phyloP scores from a whole-genome alignment of 306 rosid species.

The Quercus alba region DNA sequence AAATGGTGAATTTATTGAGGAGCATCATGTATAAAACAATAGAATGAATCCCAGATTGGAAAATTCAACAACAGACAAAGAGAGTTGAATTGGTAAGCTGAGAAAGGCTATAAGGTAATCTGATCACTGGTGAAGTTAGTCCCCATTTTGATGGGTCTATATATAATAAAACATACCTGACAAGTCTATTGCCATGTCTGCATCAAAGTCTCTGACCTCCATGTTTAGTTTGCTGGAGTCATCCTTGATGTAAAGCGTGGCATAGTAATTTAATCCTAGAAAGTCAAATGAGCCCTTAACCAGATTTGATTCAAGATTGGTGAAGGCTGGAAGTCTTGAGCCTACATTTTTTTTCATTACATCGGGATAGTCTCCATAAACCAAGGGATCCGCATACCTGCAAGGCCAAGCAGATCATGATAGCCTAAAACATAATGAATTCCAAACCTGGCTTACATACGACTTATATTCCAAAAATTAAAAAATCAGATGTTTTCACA shows the following conservation, averaged over 20 bases:
- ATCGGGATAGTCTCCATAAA: slow-evolving; percentile 63
- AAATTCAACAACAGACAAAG: background rate
- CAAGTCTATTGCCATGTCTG: slow-evolving; percentile 31
- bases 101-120: background rate
- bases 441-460: background rate
- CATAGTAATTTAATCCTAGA: slow-evolving; percentile 48
- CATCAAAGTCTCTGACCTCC: slow-evolving; percentile 25
- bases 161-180: slow-evolving; percentile 12
- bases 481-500: background rate
- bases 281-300: slow-evolving; percentile 67
- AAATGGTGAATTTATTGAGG: background rate
- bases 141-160: background rate
- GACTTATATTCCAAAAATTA: background rate
- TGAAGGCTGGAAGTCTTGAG: slow-evolving; percentile 53
- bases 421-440: background rate
- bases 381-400: slow-evolving; percentile 68
- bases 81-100: background rate
- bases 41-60: background rate
- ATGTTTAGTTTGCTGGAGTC: slow-evolving; percentile 20
- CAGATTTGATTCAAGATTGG: slow-evolving; percentile 37
- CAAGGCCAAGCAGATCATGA: background rate
- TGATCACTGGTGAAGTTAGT: background rate
- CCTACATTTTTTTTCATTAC: slow-evolving; percentile 54
- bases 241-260: slow-evolving; percentile 20
- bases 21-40: background rate